Base-by-base conservation (phyloP, 163 green algal genomes). In the Volvox carteri region DNA sequence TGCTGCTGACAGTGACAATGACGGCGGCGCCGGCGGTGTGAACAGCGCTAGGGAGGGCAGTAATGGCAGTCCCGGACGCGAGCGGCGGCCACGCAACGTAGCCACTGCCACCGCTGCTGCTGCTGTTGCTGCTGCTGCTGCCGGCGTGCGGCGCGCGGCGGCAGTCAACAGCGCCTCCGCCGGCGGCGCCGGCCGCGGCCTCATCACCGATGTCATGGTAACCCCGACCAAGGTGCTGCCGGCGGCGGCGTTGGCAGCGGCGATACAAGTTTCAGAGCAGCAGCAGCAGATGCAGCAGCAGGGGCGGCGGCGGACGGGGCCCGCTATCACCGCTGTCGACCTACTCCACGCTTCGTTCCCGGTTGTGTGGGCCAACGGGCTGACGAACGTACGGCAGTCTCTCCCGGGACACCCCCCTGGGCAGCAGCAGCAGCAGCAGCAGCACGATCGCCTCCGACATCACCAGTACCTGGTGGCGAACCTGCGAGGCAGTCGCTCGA, bases 171-270 rank as follows among this genome's bases (percentile, higher is more conserved):
- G 19, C 33, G 62, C 28, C 62, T 4, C 28, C 35, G n/a, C 28
- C n/a, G 60, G 37, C 25, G 67, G 48, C 12, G 70, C 39, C 50
- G 30, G 41, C 19, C 37, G 62, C 2, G 28, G 0, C 5, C 42
- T 87, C 14, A 80, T 88, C 18, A 73, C 70, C 7, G 67, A 81
- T 21, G n/a, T 35, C 19, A 62, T 88, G 35, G 50, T 80, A 11
- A 88, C 81, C 0, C 81, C 81, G 2, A 80, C 46, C 46, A 88
- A 75, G 37, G 52, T 52, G 8, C 2, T 54, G 56, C 56, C 50
- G 48, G 48, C 50, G 30, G 48, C 30, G 12, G 46, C 41, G 16
- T 30, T 23, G 44, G 42, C 9, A n/a, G 4, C 33, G 44, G 12
- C 50, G 16, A 25, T 16, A 58, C 16, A 58, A 58, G 50, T 16